Evolutionary conservation across 169 alveolate species (phyloP), one percentile per base, ranked within the genome.

Genomic region (Cyclospora cayetanensis): DNA sequence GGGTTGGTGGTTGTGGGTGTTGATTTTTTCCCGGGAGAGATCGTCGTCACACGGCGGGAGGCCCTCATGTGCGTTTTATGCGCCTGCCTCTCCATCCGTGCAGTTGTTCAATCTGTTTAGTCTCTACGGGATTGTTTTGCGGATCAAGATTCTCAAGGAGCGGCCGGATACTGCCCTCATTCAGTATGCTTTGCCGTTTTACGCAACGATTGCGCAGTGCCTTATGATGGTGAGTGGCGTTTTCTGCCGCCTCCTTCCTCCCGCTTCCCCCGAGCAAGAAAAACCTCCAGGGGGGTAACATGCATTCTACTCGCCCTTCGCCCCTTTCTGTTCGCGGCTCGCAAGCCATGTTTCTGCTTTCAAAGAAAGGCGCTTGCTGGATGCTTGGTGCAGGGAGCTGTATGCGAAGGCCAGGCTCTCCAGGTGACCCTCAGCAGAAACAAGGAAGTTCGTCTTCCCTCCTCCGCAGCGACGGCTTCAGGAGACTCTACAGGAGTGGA

Each of bases 81-180:
- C n/a, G n/a, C n/a, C n/a, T n/a, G n/a, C n/a, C n/a, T n/a, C n/a
- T n/a, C n/a, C n/a, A n/a, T n/a, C n/a, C n/a, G n/a, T n/a, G n/a
- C 90, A 95, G 96, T 74, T 95, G 29, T 95, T 95, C 74, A 95
- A 95, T 86, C 70, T 95, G 50, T 95, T 95, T 89, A 92, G 95
- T 60, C 68, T 95, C 12, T 95, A 95, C 60, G 96, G 96, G 1
- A 86, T 53, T 31, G 96, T 95, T 3, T 68, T 94, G 20, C 63
- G 96, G 72, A 90, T 95, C 53, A 95, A 95, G 91, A 95, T 95
- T 42, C 87, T 95, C 39, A 60, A 95, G 22, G 96, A 95, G 60
- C 91, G 94, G 53, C 94, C 96, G 7, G 96, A 95, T 83, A 90
- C 95, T 1, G 96, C 96, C 4, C 93, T 95, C 53, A 92, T 95